Base-by-base conservation (phyloP, 352 stramenopile species). In the Globisporangium barbulae region DNA sequence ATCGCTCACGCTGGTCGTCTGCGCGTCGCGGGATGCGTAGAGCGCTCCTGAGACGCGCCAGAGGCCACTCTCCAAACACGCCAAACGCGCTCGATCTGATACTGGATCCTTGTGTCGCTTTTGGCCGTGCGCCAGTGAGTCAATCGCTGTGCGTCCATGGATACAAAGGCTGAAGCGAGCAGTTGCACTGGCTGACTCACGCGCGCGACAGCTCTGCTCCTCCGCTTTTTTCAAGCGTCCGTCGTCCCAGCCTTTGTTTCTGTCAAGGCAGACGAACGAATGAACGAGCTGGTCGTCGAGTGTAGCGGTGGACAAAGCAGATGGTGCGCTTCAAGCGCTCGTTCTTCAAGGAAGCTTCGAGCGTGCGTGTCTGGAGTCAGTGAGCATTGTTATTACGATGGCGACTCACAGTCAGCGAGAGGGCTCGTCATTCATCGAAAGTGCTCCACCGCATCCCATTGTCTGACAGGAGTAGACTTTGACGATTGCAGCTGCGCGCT, bases 31-130 rank as follows among this genome's bases (percentile, higher is more conserved):
- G 12, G 28, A 33, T 31, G 9, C 48, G 2, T 22, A 15, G 17
- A 55, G 17, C 28, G 17, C 49, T 56, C 28, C 25, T 56, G 49
- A 56, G 49, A 56, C 49, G 28, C 49, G 28, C 49, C 28, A 56
- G 49, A 17, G 28, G 8, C 17, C 17, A 13, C 49, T 56, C 49
- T 21, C 49, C 28, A 41, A 56, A 56, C 28, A 41, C 49, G 28
- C 28, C 28, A 56, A 56, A n/a, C 15, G 28, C 13, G 17, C 33
- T 39, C 28, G 49, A 56, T 55, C 28, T 55, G 49, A 39, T 41
- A 33, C 15, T 41, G 49, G 28, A 56, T 39, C 49, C 28, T 47
- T 37, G 48, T 37, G 30, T 54, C 9, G 12, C 17, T 5, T 35
- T 53, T 3, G 48, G 5, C 13, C 21, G 19, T 49, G 8, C 47